phyloP scores from a whole-genome alignment of 345 rosid genomes.

The Lenwebbia sp. region DNA sequence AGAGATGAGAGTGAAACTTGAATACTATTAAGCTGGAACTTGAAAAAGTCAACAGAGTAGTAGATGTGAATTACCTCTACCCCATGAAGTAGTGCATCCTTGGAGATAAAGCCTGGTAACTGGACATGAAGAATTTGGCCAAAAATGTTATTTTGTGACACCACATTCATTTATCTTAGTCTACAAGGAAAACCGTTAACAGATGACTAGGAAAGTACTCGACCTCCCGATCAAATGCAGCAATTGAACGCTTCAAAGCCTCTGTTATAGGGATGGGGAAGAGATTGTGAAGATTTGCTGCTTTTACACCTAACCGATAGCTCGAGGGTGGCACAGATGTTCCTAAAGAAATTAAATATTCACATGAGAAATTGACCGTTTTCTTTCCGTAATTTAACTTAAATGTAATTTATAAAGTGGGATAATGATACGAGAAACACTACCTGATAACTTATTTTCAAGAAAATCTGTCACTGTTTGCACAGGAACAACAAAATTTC shows the following conservation, averaged over 20 bases:
- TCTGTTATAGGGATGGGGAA: conserved; percentile 62
- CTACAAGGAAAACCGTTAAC: neutral
- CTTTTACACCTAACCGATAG: conserved; percentile 82
- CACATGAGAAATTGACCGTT: neutral
- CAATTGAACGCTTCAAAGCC: conserved; percentile 57
- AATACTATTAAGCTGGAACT: neutral
- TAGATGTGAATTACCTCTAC: conserved; percentile 52
- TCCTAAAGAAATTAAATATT: conserved; percentile 22
- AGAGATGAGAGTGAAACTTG: neutral
- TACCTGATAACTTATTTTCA: conserved; percentile 70
- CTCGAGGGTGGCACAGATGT: conserved; percentile 76
- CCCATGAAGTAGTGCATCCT: conserved; percentile 88
- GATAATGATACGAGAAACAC: neutral
- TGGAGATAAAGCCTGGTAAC: conserved; percentile 85
- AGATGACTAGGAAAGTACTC: neutral
- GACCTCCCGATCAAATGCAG: conserved; percentile 78
- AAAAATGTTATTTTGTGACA: neutral
- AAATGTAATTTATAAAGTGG: neutral
- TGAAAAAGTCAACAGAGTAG: neutral
- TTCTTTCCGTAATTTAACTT: neutral
- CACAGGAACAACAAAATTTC: conserved; percentile 71
- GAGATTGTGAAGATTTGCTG: conserved; percentile 73
- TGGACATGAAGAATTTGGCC: conserved; percentile 21
- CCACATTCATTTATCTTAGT: neutral
- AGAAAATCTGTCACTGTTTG: conserved; percentile 84